These are phyloP conservation scores for Botrytis pseudocinerea DNA, from an alignment of 2,329 filamentous ascomycete genomes.

Conservation along the genomic window DNA sequence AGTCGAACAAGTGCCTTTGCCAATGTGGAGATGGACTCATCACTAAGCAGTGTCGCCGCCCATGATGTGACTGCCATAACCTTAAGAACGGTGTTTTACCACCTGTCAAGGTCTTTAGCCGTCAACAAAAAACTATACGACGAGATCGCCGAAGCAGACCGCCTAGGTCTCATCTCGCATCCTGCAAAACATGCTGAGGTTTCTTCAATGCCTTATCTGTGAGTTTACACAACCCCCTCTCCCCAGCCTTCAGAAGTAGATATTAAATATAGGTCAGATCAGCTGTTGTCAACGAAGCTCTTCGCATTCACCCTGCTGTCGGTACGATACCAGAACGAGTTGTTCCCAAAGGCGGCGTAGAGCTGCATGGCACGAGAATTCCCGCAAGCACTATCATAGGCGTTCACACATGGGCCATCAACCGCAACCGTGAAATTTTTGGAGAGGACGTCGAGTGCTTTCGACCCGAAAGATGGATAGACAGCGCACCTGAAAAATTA, in stretches of 20 bases:
- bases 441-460: conserved; percentile 44
- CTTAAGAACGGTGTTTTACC: conserved; percentile 47
- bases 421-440: conserved; percentile 41
- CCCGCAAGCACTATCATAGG: conserved; percentile 40
- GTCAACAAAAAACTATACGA: conserved; percentile 2
- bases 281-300: conserved; percentile 42
- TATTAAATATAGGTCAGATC: neutral
- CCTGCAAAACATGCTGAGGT: neutral
- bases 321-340: conserved; percentile 48
- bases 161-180: no score
- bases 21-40: no score
- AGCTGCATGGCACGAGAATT: conserved; percentile 36
- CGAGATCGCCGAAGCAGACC: neutral
- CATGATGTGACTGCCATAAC: conserved; percentile 50
- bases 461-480: conserved; percentile 46
- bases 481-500: conserved; percentile 32
- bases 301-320: conserved; percentile 49
- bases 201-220: neutral
- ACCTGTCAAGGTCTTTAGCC: conserved; percentile 42
- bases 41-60: conserved; percentile 31
- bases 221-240: no score
- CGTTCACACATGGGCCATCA: conserved; percentile 43
- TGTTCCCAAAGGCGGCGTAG: conserved; percentile 39
- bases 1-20: neutral
- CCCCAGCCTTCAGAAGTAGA: no score